Percentiles rank a stretch among this genome's conserved stretches.
phyloP scores from a whole-genome alignment of 805 yeast genomes.

The Suhomyces sp. region DNA sequence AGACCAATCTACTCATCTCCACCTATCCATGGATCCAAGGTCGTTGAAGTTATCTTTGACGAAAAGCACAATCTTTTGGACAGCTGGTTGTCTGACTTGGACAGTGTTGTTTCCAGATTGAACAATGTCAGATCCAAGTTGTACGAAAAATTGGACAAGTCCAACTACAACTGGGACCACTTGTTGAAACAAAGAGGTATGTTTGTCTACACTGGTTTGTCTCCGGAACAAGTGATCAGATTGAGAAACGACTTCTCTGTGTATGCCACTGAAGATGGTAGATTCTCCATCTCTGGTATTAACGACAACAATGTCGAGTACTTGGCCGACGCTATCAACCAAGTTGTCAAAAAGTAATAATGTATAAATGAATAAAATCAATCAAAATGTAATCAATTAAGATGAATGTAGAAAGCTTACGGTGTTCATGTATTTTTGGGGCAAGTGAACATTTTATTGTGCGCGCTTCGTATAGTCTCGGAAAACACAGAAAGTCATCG shows the following conservation, averaged over 20 bases:
- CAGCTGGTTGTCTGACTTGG: conserved; percentile 82
- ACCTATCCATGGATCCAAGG: conserved; percentile 89
- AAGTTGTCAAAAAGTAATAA: conserved; percentile 37
- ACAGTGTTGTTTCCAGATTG: conserved; percentile 75
- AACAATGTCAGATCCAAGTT: conserved; percentile 66
- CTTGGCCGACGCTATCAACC: conserved; percentile 59
- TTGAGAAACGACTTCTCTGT: conserved; percentile 72
- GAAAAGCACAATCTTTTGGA: conserved; percentile 50
- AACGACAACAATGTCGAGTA: conserved; percentile 76
- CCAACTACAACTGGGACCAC: conserved; percentile 78
- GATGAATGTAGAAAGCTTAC: neutral
- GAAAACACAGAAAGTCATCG: neutral
- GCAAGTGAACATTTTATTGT: neutral
- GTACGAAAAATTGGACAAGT: conserved; percentile 58
- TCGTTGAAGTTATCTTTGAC: conserved; percentile 74
- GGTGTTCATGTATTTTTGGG: neutral
- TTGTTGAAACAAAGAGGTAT: conserved; percentile 88
- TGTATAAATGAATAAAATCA: neutral
- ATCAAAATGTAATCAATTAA: no score
- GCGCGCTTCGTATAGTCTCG: neutral
- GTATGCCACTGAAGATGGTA: conserved; percentile 86
- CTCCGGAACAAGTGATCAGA: conserved; percentile 63
- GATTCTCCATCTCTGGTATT: conserved; percentile 88
- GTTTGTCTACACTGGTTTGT: conserved; percentile 90
- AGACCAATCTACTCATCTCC: conserved; percentile 92